Base-by-base conservation (phyloP, 192 early-diverging fungal genomes). In the Phlyctochytrium planicorne region DNA sequence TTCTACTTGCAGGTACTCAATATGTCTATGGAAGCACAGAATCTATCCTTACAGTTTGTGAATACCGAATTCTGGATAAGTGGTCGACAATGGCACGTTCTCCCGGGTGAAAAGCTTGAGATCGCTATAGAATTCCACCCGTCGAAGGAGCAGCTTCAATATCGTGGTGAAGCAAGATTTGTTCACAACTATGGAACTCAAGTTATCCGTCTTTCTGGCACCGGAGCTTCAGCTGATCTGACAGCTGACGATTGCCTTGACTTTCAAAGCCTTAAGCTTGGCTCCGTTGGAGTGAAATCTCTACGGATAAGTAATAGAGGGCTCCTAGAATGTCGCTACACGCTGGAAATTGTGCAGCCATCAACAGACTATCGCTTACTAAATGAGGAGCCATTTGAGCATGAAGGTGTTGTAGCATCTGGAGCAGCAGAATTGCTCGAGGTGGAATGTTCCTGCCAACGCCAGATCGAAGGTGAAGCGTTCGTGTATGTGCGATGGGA, bases 121-220 rank as follows among this genome's bases (percentile, higher is more conserved):
- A 80, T 88, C 50, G 83, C 81, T 30, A 68, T 88, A 0, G 80
- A 83, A 59, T 88, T 88, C 63, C 79, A 83, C 68, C 86, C 86
- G 1, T 72, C 76, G 20, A 70, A 78, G 53, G 83, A 87, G 57
- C 86, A 88, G 59, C 67, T 77, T 0, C 77, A 83, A 63, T 88
- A 87, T 62, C 70, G 70, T 14, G 86, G 86, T 25, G 83, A 79
- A 56, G 86, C 85, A 0, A 31, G 66, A 17, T 87, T 88, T 63
- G 32, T 36, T 2, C 84, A 88, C 66, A 87, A 83, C 23, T 73
- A 80, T 60, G 85, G 83, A 25, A 64, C 63, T 14, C 36, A 75
- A 14, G 60, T 64, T 17, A 70, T 88, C 12, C 56, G 60, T 14
- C 60, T 88, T 16, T 67, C 77, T 2, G 86, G 86, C 20, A 87